Evolutionary conservation across 2,329 filamentous ascomycete genomes (phyloP), one percentile per base, ranked within the genome.

Genomic region (Cercospora zeae-maydis): DNA sequence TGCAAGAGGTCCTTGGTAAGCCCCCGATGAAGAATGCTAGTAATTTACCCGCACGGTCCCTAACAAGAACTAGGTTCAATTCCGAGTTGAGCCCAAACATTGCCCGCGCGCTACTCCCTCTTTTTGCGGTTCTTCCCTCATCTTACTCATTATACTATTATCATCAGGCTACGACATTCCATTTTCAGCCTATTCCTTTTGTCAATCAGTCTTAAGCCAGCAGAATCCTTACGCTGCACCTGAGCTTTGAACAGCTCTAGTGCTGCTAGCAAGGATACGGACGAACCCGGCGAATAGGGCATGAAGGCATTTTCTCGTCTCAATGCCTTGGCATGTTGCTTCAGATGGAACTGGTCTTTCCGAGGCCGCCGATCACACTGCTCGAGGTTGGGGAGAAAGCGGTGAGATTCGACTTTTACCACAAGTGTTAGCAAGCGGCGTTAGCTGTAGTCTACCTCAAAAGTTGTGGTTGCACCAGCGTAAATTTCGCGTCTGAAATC

Each of bases 1-100:
- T 62, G 59, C 59, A 62, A 62, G 59, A 62, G 59, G 59, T 54
- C 58, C 58, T 59, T 59, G 56, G n/a, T n/a, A n/a, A n/a, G n/a
- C n/a, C n/a, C n/a, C n/a, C n/a, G n/a, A n/a, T n/a, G n/a, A n/a
- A n/a, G n/a, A n/a, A n/a, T n/a, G n/a, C n/a, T n/a, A n/a, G n/a
- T n/a, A n/a, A n/a, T n/a, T n/a, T n/a, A n/a, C n/a, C n/a, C n/a
- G n/a, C n/a, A n/a, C n/a, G n/a, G n/a, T n/a, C n/a, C n/a, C n/a
- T n/a, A n/a, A n/a, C n/a, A n/a, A n/a, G n/a, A n/a, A n/a, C n/a
- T n/a, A n/a, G n/a, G 56, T 59, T 59, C 56, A 59, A 59, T 59
- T 59, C 39, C 42, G 56, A 59, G 56, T 59, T 58, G 54, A 58
- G 54, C 37, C 36, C 54, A 1, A 1, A n/a, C n/a, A n/a, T n/a